phyloP scores from a whole-genome alignment of 169 alveolate species.

The Amoebophrya sp. region DNA sequence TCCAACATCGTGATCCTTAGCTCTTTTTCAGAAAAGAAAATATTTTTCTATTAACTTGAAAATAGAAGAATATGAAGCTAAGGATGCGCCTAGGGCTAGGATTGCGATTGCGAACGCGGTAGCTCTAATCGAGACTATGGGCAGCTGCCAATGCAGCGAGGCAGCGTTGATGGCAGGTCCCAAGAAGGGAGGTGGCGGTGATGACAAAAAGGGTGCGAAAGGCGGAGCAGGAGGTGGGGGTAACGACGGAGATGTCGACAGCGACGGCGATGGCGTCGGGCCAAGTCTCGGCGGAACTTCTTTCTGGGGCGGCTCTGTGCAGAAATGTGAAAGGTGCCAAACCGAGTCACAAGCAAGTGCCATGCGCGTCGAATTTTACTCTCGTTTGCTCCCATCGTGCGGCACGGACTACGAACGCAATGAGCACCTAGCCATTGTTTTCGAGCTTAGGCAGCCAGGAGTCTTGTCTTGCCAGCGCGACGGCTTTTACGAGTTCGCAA shows the following conservation, averaged over 20 bases:
- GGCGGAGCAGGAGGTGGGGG: too few relatives aligned
- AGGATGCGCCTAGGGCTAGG: too few relatives aligned
- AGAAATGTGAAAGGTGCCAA: neutral
- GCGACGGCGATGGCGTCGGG: neutral
- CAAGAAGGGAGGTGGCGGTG: neutral
- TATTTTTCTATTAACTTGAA: too few relatives aligned
- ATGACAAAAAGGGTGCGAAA: neutral
- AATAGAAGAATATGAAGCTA: too few relatives aligned
- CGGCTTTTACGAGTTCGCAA: neutral
- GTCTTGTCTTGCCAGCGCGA: slow-evolving; percentile 30
- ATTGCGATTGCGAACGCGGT: too few relatives aligned
- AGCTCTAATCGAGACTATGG: too few relatives aligned
- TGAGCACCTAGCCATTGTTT: neutral
- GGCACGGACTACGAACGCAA: neutral
- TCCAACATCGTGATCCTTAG: too few relatives aligned
- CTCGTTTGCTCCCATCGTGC: neutral
- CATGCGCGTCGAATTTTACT: neutral
- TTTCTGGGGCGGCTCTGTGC: neutral
- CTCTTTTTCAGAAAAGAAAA: too few relatives aligned
- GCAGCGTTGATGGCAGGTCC: neutral
- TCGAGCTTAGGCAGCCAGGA: slow-evolving; percentile 1
- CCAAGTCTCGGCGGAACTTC: too few relatives aligned
- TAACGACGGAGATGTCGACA: neutral
- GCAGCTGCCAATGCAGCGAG: neutral
- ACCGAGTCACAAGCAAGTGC: neutral